Conservation (phyloP, 805 yeast species). For the Schwanniomyces vanrijiae region DNA sequence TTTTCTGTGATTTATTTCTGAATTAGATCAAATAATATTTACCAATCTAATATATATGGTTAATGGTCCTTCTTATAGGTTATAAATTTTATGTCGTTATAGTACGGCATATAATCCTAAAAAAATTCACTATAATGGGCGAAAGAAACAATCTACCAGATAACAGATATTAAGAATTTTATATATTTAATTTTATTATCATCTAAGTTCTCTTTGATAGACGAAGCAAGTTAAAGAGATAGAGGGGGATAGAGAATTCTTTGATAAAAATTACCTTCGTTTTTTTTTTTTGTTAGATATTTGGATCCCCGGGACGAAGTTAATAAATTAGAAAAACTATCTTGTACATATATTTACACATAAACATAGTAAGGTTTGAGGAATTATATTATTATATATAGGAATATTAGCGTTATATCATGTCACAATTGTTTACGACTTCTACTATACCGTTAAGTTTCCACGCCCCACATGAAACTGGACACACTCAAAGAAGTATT, state of each 20-base stretch:
- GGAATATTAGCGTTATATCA: slow-evolving; percentile 4
- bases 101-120: slow-evolving; percentile 1
- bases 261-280: neutral
- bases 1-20: no score
- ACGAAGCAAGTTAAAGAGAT: neutral
- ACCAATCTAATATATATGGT: no score
- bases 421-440: slow-evolving; percentile 28
- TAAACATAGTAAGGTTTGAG: neutral
- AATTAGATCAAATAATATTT: no score
- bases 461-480: slow-evolving; percentile 23
- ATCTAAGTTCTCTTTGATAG: neutral
- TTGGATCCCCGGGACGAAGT: neutral
- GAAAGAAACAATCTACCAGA: neutral
- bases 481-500: slow-evolving; percentile 4
- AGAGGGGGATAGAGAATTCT: neutral
- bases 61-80: no score
- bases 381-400: neutral
- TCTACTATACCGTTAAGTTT: slow-evolving; percentile 37
- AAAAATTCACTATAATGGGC: neutral
- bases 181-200: neutral
- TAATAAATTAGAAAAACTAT: neutral
- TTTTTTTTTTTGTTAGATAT: neutral
- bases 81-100: no score
- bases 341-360: neutral
- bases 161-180: neutral